These are phyloP conservation scores for Datura wrightii DNA, from an alignment of 257 asterid genomes.

Conservation along the genomic window DNA sequence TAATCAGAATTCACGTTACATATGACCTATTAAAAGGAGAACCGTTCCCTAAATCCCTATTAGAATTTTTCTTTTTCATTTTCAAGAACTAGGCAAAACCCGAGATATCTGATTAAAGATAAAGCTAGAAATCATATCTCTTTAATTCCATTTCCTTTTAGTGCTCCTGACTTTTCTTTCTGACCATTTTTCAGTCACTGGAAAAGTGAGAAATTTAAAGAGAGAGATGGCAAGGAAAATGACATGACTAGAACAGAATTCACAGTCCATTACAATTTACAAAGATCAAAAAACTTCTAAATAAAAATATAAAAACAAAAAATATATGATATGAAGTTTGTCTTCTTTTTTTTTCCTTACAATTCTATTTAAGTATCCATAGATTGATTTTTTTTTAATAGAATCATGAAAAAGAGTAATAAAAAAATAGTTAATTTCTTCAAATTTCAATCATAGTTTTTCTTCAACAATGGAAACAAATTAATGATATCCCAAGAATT, in stretches of 20 bases:
- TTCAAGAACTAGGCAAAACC: background rate
- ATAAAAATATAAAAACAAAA: background rate
- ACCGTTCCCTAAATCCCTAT: background rate
- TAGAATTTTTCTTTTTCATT: background rate
- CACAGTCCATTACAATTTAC: constrained; percentile 5
- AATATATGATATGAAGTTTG: background rate
- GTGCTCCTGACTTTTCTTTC: background rate
- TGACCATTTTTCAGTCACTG: constrained; percentile 22
- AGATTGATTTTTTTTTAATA: background rate
- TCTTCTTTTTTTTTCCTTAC: too few relatives aligned
- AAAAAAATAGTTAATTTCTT: background rate
- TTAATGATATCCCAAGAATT: background rate
- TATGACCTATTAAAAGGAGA: background rate
- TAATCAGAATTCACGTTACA: background rate
- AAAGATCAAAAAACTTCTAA: background rate
- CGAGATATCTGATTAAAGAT: background rate
- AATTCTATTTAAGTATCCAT: background rate
- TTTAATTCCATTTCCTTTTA: constrained; percentile 1
- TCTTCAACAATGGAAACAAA: background rate
- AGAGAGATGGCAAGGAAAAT: constrained; percentile 23
- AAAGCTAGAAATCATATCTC: background rate
- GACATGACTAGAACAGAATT: constrained; percentile 21
- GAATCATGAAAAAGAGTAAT: background rate
- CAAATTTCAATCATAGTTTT: background rate
- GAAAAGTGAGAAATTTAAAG: constrained; percentile 21